Evolutionary conservation across 1,284 basidiomycete species (phyloP).

Genomic region (Golubevia sp.): DNA sequence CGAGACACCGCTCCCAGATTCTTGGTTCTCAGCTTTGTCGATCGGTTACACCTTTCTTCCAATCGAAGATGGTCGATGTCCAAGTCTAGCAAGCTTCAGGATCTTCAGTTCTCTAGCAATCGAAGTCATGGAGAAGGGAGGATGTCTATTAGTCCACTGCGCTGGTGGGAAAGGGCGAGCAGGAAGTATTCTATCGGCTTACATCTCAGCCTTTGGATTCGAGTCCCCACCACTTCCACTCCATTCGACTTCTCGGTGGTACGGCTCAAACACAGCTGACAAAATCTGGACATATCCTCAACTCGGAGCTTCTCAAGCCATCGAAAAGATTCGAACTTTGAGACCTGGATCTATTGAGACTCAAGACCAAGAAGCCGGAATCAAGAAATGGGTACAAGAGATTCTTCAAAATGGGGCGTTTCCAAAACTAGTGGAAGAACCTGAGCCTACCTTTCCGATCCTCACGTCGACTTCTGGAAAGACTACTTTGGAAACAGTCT

Average conservation of each 20-base stretch:
- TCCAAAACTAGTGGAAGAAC: background rate
- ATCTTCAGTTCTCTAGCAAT: constrained; percentile 66
- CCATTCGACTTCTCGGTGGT: no score
- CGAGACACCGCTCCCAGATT: constrained; percentile 66
- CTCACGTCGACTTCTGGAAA: constrained; percentile 64
- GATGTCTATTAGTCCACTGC: constrained; percentile 69
- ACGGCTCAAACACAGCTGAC: constrained; percentile 26
- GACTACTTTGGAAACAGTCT: constrained; percentile 66
- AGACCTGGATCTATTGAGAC: constrained; percentile 70
- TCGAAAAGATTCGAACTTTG: constrained; percentile 65
- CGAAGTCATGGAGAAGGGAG: constrained; percentile 61
- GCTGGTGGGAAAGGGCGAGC: constrained; percentile 71
- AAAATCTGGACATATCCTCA: constrained; percentile 64
- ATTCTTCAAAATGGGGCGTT: background rate
- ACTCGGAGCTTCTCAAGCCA: constrained; percentile 66
- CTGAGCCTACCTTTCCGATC: constrained; percentile 25
- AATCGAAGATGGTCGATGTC: constrained; percentile 67
- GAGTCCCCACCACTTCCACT: background rate
- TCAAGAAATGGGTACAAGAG: constrained; percentile 45
- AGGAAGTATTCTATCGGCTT: constrained; percentile 70
- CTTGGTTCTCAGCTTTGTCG: constrained; percentile 64
- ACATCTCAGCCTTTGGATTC: constrained; percentile 69
- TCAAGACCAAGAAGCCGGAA: constrained; percentile 67
- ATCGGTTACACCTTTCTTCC: constrained; percentile 69
- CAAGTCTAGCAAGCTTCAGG: constrained; percentile 70